These are phyloP conservation scores for Rhynchospora tenuis DNA, from an alignment of 176 grass and related monocot species.

Conservation along the genomic window DNA sequence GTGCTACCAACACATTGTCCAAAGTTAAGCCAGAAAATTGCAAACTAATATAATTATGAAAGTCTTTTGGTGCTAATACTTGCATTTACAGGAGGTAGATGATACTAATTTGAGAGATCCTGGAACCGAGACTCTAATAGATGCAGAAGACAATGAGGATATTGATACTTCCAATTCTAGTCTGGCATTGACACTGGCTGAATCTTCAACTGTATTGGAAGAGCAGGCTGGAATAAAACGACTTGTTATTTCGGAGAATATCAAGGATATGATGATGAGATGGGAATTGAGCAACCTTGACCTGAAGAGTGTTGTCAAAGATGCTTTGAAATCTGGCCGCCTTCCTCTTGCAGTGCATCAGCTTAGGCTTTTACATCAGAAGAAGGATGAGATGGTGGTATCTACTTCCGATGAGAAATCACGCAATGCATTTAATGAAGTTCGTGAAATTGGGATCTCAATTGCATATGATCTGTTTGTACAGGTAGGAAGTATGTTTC, in stretches of 20 bases:
- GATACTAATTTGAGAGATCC: slow-evolving; percentile 42
- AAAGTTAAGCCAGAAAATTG: neutral
- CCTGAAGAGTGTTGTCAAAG: slow-evolving; percentile 76
- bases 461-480: slow-evolving; percentile 92
- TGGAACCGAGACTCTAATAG: slow-evolving; percentile 38
- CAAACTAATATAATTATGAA: neutral
- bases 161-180: slow-evolving; percentile 25
- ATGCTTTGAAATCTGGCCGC: slow-evolving; percentile 74
- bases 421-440: slow-evolving; percentile 75
- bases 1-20: neutral
- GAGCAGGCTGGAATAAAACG: slow-evolving; percentile 24
- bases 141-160: slow-evolving; percentile 47
- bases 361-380: slow-evolving; percentile 63
- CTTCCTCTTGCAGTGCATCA: slow-evolving; percentile 97
- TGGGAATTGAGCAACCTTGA: slow-evolving; percentile 80
- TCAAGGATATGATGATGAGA: slow-evolving; percentile 86
- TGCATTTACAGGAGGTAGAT: slow-evolving; percentile 59
- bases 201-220: slow-evolving; percentile 42
- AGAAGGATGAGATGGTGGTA: slow-evolving; percentile 18
- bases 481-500: slow-evolving; percentile 44
- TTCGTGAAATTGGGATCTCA: slow-evolving; percentile 71
- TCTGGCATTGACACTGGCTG: slow-evolving; percentile 44
- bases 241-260: slow-evolving; percentile 54
- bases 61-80: slow-evolving; percentile 7
- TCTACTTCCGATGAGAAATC: slow-evolving; percentile 38